phyloP scores from a whole-genome alignment of 202 grass and related monocot species.

The Digitaria exilis region DNA sequence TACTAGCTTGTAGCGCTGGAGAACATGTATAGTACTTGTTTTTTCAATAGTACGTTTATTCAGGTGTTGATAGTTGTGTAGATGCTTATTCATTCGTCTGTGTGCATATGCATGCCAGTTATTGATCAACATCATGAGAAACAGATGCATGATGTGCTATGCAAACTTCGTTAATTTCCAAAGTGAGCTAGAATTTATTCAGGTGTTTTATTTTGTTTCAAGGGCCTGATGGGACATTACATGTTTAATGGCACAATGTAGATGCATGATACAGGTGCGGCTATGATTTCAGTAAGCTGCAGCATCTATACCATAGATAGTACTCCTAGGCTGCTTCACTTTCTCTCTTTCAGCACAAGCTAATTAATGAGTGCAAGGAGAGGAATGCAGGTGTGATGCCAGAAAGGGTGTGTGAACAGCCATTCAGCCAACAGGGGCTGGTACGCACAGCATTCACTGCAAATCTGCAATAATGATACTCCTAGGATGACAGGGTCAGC shows the following conservation, averaged over 20 bases:
- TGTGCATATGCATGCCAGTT: neutral
- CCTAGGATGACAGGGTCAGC: slow-evolving; percentile 54
- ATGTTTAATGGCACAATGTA: slow-evolving; percentile 15
- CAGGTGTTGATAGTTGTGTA: neutral
- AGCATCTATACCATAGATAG: slow-evolving; percentile 9
- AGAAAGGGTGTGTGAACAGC: slow-evolving; percentile 22
- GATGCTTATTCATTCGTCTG: neutral
- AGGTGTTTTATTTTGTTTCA: neutral
- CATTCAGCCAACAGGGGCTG: neutral
- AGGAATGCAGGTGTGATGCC: slow-evolving; percentile 35
- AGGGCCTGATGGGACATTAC: slow-evolving; percentile 25
- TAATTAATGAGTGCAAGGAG: slow-evolving; percentile 41
- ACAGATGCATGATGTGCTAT: neutral
- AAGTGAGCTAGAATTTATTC: slow-evolving; percentile 8
- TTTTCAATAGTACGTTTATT: no score
- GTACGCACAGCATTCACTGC: slow-evolving; percentile 65
- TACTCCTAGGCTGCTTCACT: neutral
- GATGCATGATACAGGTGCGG: neutral
- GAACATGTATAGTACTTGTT: neutral
- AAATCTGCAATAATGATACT: no score
- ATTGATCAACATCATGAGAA: neutral
- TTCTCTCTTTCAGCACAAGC: slow-evolving; percentile 30
- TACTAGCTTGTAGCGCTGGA: neutral
- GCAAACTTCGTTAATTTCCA: neutral
- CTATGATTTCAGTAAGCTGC: slow-evolving; percentile 6